phyloP scores from a whole-genome alignment of 2,329 filamentous ascomycete genomes.

The Fusarium staphyleae region DNA sequence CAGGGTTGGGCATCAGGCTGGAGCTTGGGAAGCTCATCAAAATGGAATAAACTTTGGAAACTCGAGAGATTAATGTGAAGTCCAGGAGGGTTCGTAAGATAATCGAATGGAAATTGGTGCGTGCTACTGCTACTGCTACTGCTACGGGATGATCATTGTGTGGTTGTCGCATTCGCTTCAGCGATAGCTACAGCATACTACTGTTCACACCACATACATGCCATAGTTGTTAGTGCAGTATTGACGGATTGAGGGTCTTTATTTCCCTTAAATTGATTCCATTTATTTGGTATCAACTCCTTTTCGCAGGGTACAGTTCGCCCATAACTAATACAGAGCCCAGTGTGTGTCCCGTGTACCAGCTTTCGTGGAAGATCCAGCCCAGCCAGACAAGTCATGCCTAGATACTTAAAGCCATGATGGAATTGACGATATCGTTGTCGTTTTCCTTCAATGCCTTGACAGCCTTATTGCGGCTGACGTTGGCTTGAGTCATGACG shows the following conservation, averaged over 20 bases:
- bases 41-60: background rate
- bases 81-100: no score
- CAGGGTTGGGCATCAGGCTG: background rate
- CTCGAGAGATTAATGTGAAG: no score
- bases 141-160: no score
- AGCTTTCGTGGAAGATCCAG: slow-evolving; percentile 37
- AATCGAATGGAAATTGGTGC: no score
- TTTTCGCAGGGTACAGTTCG: slow-evolving; percentile 36
- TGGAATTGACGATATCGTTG: slow-evolving; percentile 99
- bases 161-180: background rate
- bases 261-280: slow-evolving; percentile 40
- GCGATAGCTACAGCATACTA: background rate
- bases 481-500: slow-evolving; percentile 96
- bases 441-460: slow-evolving; percentile 99
- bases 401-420: slow-evolving; percentile 95
- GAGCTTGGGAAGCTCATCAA: background rate
- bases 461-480: slow-evolving; percentile 97
- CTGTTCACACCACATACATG: background rate
- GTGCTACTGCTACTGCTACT: no score
- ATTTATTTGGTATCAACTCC: slow-evolving; percentile 41
- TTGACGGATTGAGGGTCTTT: slow-evolving; percentile 30
- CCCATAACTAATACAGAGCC: slow-evolving; percentile 44
- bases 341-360: slow-evolving; percentile 38
- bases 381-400: slow-evolving; percentile 31
- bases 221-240: background rate